Evolutionary conservation across 495 filamentous ascomycete species (phyloP), one percentile per base, ranked within the genome.

Genomic region (Hyaloscypha finlandica): DNA sequence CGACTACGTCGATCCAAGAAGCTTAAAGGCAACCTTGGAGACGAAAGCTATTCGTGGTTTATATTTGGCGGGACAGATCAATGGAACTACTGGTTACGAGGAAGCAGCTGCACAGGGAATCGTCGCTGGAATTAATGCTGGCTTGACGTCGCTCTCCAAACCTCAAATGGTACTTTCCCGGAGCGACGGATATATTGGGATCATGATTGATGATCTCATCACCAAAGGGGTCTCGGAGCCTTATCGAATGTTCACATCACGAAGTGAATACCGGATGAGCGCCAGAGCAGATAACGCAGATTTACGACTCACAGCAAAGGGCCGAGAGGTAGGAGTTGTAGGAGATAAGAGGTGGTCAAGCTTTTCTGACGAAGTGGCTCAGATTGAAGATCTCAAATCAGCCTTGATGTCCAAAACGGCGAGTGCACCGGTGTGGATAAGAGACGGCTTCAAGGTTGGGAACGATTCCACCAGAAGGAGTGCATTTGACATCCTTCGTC

Each of bases 131-230:
- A 92, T 91, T 69, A 98, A 98, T 73, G 95, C 95, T 8, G 96
- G 96, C 1, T 83, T 96, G 22, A 85, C 88, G 14, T 85, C 94
- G 0, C 87, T 88, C 65, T 81, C 81, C 25, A 87, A 89, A 19
- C 73, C 77, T 5, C 83, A 86, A 0, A 77, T 97, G 67, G 84
- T 83, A 3, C 81, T 99, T 20, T 87, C 85, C n/a, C 83, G 95
- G 64, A 88, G 90, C 14, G 95, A 98, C 76, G 92, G 90, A 19
- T 99, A 97, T 75, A 97, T 99, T 75, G 95, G 95, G 61, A 89
- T 99, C 79, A 97, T 99, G 95, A 95, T 99, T 75, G 95, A 99
- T 77, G 95, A 99, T 75, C 88, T 99, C 54, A 88, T 97, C 77
- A 99, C 95, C 35, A 98, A 97, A 78, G 95, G 95, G 55, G 94